Base-by-base conservation (phyloP, 2,329 filamentous ascomycete species). In the Aureobasidium sp. region DNA sequence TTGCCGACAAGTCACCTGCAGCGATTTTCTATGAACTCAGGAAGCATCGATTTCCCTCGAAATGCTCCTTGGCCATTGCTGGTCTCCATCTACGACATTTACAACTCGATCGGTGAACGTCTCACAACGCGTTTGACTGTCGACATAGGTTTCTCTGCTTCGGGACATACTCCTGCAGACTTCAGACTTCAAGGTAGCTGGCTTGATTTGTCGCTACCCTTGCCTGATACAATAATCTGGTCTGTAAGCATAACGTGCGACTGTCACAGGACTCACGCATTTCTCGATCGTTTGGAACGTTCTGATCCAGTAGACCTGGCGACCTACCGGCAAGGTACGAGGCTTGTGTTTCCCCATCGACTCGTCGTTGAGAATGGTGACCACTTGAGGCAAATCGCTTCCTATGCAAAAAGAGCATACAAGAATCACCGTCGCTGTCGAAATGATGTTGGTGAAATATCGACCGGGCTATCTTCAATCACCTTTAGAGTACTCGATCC, bases 121-220 rank as follows among this genome's bases (percentile, higher is more conserved):
- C 17, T 30, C 4, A n/a, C 11, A 45, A 6, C n/a, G 22, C 41
- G 41, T 22, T 17, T 45, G 4, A 35, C 44, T 27, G 32, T 48
- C 30, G 44, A 48, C 32, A 48, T 48, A 22, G 21, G 30, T n/a
- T 48, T 48, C 44, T 48, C 44, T 30, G 14, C 30, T 25, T n/a
- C 30, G 21, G n/a, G 32, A 14, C 44, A 48, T 8, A 24, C 21
- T 3, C 44, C 44, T 27, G 22, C 14, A 8, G 44, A 48, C 16
- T 48, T 48, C 21, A 19, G n/a, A 29, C 44, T 48, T 7, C 27
- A 48, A n/a, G 44, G 44, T 17, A 48, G 32, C 16, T 48, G 44
- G 44, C 44, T 48, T 10, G 22, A 35, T 6, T 6, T 48, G n/a
- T 35, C 30, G 2, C 22, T 48, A 14, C 30, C 44, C 6, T 2